Percentiles rank a stretch among this genome's conserved stretches.
phyloP scores from a whole-genome alignment of 805 yeast genomes.

The Candida stauntonica region DNA sequence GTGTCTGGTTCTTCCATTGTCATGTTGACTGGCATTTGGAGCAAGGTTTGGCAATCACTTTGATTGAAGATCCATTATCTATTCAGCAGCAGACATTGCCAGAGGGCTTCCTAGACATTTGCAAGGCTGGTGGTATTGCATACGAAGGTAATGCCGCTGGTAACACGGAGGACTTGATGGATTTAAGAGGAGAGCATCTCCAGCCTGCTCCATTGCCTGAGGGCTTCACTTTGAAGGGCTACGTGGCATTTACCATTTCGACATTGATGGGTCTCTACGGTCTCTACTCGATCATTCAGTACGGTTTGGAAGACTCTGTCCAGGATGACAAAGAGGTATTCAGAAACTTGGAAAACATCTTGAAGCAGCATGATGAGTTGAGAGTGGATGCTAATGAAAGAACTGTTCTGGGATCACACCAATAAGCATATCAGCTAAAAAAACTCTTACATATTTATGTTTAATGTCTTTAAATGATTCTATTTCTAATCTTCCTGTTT shows the following conservation, averaged over 20 bases:
- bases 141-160: conserved; percentile 74
- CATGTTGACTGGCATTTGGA: conserved; percentile 98
- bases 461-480: conserved; percentile 2
- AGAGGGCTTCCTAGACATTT: conserved; percentile 44
- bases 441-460: neutral
- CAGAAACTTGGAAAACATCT: conserved; percentile 33
- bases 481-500: too few relatives aligned
- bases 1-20: conserved; percentile 98
- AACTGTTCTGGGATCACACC: conserved; percentile 7
- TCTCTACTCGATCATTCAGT: conserved; percentile 50
- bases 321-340: conserved; percentile 42
- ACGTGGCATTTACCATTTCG: conserved; percentile 54
- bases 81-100: conserved; percentile 44
- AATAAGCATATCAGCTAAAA: too few relatives aligned
- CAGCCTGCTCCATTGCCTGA: conserved; percentile 62
- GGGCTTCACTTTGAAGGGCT: conserved; percentile 71
- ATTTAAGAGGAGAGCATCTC: conserved; percentile 53
- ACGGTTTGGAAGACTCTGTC: conserved; percentile 61
- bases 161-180: conserved; percentile 43
- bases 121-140: conserved; percentile 43
- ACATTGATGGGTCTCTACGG: conserved; percentile 57
- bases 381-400: conserved; percentile 10
- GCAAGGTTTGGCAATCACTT: conserved; percentile 82
- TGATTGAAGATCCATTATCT: conserved; percentile 79
- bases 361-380: conserved; percentile 27